A percentile compares a stretch with the other conserved stretches of the same genome.
Conservation (phyloP, 352 stramenopile genomes). For the Globisporangium perplexum region DNA sequence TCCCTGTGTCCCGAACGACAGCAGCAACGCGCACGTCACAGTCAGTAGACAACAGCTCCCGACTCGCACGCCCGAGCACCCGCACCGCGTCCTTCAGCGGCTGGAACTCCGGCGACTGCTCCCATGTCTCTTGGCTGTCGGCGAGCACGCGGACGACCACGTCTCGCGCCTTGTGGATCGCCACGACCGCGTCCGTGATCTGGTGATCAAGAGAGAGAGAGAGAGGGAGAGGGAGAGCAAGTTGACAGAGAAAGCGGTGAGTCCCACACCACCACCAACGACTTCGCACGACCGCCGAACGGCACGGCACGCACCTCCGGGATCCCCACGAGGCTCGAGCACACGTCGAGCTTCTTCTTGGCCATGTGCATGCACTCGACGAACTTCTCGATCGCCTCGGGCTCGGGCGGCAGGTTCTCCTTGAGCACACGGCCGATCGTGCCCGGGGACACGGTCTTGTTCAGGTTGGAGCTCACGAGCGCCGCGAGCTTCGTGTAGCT, state of each 20-base stretch:
- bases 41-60: neutral
- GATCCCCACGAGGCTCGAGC: neutral
- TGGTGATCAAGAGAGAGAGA: neutral
- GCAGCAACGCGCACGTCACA: neutral
- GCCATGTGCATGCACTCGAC: conserved; percentile 8
- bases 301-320: conserved; percentile 1
- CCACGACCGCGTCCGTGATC: conserved; percentile 1
- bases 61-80: neutral
- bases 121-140: conserved; percentile 6
- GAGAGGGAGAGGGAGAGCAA: neutral
- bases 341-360: conserved; percentile 10
- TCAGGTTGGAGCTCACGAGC: conserved; percentile 2
- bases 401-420: conserved; percentile 2
- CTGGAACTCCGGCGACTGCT: conserved; percentile 4
- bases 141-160: conserved; percentile 6
- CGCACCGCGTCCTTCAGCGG: conserved; percentile 8
- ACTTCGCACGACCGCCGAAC: too few relatives aligned
- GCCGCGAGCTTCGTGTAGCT: conserved; percentile 9
- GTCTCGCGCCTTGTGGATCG: conserved; percentile 1
- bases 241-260: neutral
- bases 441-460: conserved; percentile 7
- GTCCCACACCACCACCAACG: neutral
- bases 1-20: neutral
- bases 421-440: conserved; percentile 10
- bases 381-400: conserved; percentile 6